These are phyloP conservation scores for Tetratostichococcus sp. DNA, from an alignment of 139 green algal genomes.

Conservation along the genomic window DNA sequence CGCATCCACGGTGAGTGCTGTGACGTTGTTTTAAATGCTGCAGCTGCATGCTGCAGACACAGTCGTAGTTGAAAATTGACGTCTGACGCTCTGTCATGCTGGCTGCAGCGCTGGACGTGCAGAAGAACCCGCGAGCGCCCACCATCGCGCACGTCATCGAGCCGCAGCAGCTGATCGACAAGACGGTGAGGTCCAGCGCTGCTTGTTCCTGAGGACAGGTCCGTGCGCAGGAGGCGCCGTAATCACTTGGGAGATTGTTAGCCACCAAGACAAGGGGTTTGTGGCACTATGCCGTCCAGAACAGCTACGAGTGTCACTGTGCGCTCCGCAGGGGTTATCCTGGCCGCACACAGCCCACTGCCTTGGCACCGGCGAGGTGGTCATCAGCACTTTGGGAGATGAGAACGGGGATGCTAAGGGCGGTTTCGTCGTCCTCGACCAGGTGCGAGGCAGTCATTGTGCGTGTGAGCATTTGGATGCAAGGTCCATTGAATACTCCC, in stretches of 20 bases:
- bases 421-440: slow-evolving; percentile 77
- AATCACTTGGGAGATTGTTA: too few relatives aligned
- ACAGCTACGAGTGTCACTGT: background rate
- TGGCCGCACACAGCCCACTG: slow-evolving; percentile 72
- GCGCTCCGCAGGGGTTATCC: slow-evolving; percentile 32
- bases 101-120: slow-evolving; percentile 51
- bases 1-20: slow-evolving; percentile 38
- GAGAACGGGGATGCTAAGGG: slow-evolving; percentile 47
- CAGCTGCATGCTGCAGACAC: too few relatives aligned
- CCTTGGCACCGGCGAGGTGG: slow-evolving; percentile 45
- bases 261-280: background rate
- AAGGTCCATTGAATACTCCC: too few relatives aligned
- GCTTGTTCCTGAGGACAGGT: background rate
- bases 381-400: slow-evolving; percentile 60
- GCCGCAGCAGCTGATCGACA: slow-evolving; percentile 40
- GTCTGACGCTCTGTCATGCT: too few relatives aligned
- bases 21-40: too few relatives aligned
- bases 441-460: background rate
- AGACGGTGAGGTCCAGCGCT: slow-evolving; percentile 26
- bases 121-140: slow-evolving; percentile 47
- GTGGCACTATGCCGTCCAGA: background rate
- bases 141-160: slow-evolving; percentile 51
- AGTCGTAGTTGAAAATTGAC: too few relatives aligned
- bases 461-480: too few relatives aligned
- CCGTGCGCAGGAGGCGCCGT: too few relatives aligned